phyloP scores from a whole-genome alignment of 192 early-diverging fungal genomes.

The Coemansia sp. region DNA sequence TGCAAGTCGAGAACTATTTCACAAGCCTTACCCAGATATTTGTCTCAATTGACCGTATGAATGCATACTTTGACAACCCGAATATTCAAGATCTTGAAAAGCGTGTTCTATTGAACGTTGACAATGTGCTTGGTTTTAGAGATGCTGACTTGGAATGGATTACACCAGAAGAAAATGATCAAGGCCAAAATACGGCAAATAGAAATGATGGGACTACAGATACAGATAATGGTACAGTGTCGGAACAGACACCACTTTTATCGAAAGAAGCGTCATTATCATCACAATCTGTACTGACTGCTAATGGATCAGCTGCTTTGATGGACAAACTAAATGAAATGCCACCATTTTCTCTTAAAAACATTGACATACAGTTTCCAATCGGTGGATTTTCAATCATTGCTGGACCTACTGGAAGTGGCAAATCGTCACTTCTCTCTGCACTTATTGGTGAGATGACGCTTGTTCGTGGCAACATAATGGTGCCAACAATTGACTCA shows the following conservation, averaged over 20 bases:
- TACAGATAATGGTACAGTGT: background rate
- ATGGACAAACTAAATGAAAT: background rate
- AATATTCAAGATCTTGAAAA: slow-evolving; percentile 61
- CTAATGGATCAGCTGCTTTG: background rate
- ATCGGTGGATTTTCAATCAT: slow-evolving; percentile 66
- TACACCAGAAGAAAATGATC: background rate
- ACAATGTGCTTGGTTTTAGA: slow-evolving; percentile 22
- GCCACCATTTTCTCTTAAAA: slow-evolving; percentile 55
- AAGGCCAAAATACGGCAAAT: background rate
- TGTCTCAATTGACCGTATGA: slow-evolving; percentile 68
- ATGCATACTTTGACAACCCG: slow-evolving; percentile 70
- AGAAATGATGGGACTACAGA: background rate
- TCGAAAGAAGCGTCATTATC: background rate
- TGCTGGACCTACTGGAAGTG: slow-evolving; percentile 80
- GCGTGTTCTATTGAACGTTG: slow-evolving; percentile 14
- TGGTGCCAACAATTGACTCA: slow-evolving; percentile 14
- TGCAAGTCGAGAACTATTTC: slow-evolving; percentile 61
- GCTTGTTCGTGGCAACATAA: slow-evolving; percentile 14
- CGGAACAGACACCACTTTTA: background rate
- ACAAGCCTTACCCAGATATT: slow-evolving; percentile 54
- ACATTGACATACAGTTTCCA: slow-evolving; percentile 66
- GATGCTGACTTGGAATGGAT: slow-evolving; percentile 39
- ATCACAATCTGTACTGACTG: background rate
- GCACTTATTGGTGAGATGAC: slow-evolving; percentile 78
- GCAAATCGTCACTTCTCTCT: slow-evolving; percentile 75